Conservation (phyloP, 2,329 filamentous ascomycete species). For the Diaporthe capsici region DNA sequence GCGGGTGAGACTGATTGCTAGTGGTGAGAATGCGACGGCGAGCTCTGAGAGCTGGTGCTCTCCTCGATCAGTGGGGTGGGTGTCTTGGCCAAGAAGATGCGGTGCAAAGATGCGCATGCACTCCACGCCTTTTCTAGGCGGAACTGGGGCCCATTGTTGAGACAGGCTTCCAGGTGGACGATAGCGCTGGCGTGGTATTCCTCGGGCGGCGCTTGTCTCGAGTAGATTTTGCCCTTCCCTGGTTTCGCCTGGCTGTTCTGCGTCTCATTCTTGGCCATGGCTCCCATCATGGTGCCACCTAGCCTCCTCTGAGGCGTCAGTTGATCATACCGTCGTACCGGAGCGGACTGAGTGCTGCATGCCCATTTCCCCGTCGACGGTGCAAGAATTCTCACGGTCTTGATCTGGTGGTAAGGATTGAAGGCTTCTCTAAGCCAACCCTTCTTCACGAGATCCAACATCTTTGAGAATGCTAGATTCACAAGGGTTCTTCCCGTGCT, state of each 20-base stretch:
- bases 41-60: neutral
- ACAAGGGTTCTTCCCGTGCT: too few species aligned
- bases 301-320: slow-evolving; percentile 58
- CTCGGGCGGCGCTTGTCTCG: slow-evolving; percentile 80
- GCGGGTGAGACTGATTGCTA: slow-evolving; percentile 4
- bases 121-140: too few species aligned
- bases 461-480: too few species aligned
- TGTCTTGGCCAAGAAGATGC: too few species aligned
- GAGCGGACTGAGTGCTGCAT: too few species aligned
- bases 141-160: slow-evolving; percentile 67
- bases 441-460: too few species aligned
- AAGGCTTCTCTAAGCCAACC: too few species aligned
- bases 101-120: too few species aligned
- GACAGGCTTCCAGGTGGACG: slow-evolving; percentile 88
- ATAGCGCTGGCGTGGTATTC: slow-evolving; percentile 98
- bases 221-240: slow-evolving; percentile 48
- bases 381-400: too few species aligned
- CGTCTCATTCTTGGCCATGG: slow-evolving; percentile 41
- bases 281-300: slow-evolving; percentile 88
- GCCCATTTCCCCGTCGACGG: too few species aligned
- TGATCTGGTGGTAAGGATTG: too few species aligned
- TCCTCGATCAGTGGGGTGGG: too few species aligned
- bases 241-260: slow-evolving; percentile 40
- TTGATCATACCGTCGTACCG: neutral
- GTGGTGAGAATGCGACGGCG: slow-evolving; percentile 28